Percentiles rank a stretch among this genome's conserved stretches.
Evolutionary conservation across 2,329 filamentous ascomycete genomes (phyloP).

Genomic region (Ophiosphaerella herpotricha): DNA sequence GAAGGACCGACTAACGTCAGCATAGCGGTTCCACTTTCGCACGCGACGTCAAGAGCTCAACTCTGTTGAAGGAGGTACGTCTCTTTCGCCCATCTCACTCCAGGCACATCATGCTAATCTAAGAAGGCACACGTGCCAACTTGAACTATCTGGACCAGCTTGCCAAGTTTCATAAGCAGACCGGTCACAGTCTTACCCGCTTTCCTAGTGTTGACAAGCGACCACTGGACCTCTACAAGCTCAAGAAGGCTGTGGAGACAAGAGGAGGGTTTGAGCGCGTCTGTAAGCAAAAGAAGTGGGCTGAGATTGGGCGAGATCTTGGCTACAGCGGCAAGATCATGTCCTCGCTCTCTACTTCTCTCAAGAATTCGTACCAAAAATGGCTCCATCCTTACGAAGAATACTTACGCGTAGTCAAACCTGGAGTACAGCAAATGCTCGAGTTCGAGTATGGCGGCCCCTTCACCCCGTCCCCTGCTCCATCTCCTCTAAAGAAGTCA

Average conservation of each 20-base stretch:
- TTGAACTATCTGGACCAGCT: slow-evolving; percentile 95
- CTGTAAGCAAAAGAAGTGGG: slow-evolving; percentile 98
- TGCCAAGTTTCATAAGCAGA: slow-evolving; percentile 94
- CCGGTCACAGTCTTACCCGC: slow-evolving; percentile 90
- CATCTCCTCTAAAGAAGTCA: slow-evolving; percentile 71
- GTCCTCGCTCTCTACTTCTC: slow-evolving; percentile 94
- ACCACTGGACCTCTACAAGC: slow-evolving; percentile 88
- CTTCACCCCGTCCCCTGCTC: slow-evolving; percentile 75
- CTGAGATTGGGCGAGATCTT: slow-evolving; percentile 93
- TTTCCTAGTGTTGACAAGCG: slow-evolving; percentile 98
- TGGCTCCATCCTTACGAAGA: slow-evolving; percentile 98
- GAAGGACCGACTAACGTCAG: slow-evolving; percentile 30
- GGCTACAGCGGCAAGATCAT: slow-evolving; percentile 99
- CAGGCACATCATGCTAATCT: slow-evolving; percentile 2
- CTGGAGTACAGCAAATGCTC: slow-evolving; percentile 93
- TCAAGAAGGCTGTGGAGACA: slow-evolving; percentile 95
- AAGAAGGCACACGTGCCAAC: slow-evolving; percentile 85
- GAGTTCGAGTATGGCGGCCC: slow-evolving; percentile 93
- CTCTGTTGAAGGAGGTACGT: slow-evolving; percentile 94
- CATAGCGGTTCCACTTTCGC: slow-evolving; percentile 91
- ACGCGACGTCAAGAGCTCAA: slow-evolving; percentile 97
- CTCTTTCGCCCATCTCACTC: neutral
- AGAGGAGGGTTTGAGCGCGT: slow-evolving; percentile 95
- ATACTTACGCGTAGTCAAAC: slow-evolving; percentile 87
- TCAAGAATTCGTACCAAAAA: slow-evolving; percentile 97